Evolutionary conservation across 176 grass and related monocot genomes (phyloP).

Genomic region (Oryza australiensis): DNA sequence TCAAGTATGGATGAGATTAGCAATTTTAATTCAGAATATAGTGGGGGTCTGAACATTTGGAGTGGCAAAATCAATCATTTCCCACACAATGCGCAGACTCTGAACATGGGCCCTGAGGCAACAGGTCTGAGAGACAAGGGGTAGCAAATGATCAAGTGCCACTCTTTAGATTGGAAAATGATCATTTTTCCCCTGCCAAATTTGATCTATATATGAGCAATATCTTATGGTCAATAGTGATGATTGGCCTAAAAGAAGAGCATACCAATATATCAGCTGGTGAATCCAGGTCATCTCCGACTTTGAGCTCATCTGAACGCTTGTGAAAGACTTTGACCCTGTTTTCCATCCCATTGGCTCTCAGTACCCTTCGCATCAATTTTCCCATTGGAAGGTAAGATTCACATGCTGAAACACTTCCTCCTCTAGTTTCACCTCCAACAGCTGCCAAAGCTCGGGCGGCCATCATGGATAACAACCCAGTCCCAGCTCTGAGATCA

Average conservation of each 20-base stretch:
- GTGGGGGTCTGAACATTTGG: background rate
- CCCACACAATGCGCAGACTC: too few relatives aligned
- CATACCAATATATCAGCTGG: constrained; percentile 70
- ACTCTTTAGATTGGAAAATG: too few relatives aligned
- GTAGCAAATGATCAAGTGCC: too few relatives aligned
- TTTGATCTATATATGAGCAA: background rate
- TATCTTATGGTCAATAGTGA: background rate
- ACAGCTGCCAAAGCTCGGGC: constrained; percentile 53
- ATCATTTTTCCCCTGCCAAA: background rate
- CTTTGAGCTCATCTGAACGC: constrained; percentile 74
- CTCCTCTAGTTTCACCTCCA: constrained; percentile 48
- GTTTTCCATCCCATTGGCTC: constrained; percentile 67
- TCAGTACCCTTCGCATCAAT: constrained; percentile 68
- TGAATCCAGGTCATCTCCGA: constrained; percentile 69
- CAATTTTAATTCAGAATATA: background rate
- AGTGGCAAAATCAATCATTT: too few relatives aligned
- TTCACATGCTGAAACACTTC: constrained; percentile 67
- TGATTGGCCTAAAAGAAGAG: background rate
- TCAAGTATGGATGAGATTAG: background rate
- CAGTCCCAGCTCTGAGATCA: constrained; percentile 79
- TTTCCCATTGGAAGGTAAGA: constrained; percentile 96
- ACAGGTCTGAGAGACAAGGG: too few relatives aligned
- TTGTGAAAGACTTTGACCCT: constrained; percentile 72
- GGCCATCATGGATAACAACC: constrained; percentile 90
- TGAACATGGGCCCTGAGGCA: too few relatives aligned